Base-by-base conservation (phyloP, 1,284 basidiomycete genomes). In the Meira miltonrushii region DNA sequence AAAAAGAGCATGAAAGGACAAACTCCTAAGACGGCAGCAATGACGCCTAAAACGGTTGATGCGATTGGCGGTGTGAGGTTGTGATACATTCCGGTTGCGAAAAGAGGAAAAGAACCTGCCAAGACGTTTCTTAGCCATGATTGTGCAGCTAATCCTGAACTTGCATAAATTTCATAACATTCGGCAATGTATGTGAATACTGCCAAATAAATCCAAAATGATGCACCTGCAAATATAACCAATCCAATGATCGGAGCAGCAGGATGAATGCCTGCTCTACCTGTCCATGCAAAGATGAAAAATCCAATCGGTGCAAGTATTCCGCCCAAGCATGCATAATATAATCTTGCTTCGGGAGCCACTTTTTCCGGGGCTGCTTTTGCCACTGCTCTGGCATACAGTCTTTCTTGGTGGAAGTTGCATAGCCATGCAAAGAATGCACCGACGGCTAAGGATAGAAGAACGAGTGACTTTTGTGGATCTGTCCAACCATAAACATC, bases 401-500 rank as follows among this genome's bases (percentile, higher is more conserved):
- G 58, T 44, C 63, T 58, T 17, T 71, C 71, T 43, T 73, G 71
- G 72, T 78, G 59, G 52, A 76, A 59, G 77, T 90, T 87, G 43
- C 86, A 85, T 23, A 87, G 68, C 41, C 87, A 86, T 0, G 88
- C 90, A 41, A 90, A 67, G 46, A 41, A 33, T 55, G 66, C 70
- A 19, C 72, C 71, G 5, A 71, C 62, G 9, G 62, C 68, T 21
- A 71, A 64, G 49, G 61, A 59, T 37, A 72, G 62, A 3, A 74
- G 59, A 3, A 66, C 65, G 43, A 66, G 19, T 33, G 65, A 66
- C 19, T 62, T 60, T 55, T 74, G 63, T 12, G 63, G 59, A 19
- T 51, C 19, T 33, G 61, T 60, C 66, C 67, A 74, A n/a, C 65
- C 65, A 57, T 74, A 72, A 7, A 43, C 58, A 1, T 54, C 44